These are phyloP conservation scores for Lepidium africanum DNA, from an alignment of 345 rosid genomes.

Conservation along the genomic window DNA sequence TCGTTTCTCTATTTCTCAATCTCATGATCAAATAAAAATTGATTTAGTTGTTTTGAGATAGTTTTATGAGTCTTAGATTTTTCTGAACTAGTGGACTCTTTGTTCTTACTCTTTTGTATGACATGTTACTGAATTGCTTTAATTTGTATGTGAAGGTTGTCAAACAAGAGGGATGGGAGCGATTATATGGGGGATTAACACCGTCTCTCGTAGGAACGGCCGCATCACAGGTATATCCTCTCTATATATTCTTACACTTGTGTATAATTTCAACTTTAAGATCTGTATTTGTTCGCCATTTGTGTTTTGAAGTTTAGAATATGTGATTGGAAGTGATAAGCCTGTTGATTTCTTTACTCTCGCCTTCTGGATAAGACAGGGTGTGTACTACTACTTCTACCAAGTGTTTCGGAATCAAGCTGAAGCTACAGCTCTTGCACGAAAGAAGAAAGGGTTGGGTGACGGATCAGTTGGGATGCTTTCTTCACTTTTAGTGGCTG, in stretches of 20 bases:
- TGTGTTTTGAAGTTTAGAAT: background rate
- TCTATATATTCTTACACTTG: background rate
- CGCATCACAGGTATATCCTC: constrained; percentile 66
- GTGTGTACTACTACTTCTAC: constrained; percentile 99
- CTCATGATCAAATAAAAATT: background rate
- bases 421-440: constrained; percentile 57
- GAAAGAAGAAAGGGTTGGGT: constrained; percentile 59
- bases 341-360: constrained; percentile 22
- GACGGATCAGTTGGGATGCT: constrained; percentile 97
- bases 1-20: background rate
- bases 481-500: constrained; percentile 89
- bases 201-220: constrained; percentile 91
- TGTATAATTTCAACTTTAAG: background rate
- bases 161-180: constrained; percentile 86
- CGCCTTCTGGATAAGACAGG: constrained; percentile 59
- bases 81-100: background rate
- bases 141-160: constrained; percentile 51
- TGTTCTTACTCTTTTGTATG: background rate
- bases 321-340: background rate
- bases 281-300: background rate
- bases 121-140: background rate
- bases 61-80: background rate
- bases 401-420: constrained; percentile 96
- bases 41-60: background rate
- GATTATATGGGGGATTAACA: constrained; percentile 79